Evolutionary conservation across 2,329 filamentous ascomycete genomes (phyloP), one percentile per base, ranked within the genome.

Genomic region (Aspergillus neoniger): DNA sequence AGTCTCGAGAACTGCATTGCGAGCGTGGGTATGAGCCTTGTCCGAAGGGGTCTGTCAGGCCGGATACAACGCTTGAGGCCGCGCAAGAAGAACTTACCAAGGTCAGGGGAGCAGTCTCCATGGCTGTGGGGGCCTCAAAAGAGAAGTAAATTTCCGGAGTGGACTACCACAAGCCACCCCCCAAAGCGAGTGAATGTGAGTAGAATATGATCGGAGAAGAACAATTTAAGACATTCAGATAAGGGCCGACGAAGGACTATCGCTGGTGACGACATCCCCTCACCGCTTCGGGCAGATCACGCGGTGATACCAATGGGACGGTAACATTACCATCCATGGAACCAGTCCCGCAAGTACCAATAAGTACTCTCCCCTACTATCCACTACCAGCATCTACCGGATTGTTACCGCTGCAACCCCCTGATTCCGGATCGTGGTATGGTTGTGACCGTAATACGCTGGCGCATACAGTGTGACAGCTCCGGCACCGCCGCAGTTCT

Each of bases 21-120:
- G 88, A 54, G 92, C 93, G 79, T 97, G 92, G 68, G 94, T 89
- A 77, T 96, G 91, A 64, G 93, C 94, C 86, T 94, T 55, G 58
- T 39, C 25, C 49, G 68, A 44, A 66, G 66, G 63, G 55, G 63
- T 36, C 17, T 49, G 44, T 57, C 54, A 54, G 51, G 51, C 49
- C 44, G 21, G 49, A 25, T 39, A 17, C 30, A 53, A 53, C 21
- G 21, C 30, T 39, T 57, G 17, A 30, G 17, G 41, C 5, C 28
- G 53, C 32, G 52, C 23, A 55, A 52, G 32, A 57, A 39, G 41
- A 56, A 56, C 64, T 49, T 64, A 88, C 88, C 79, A 89, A 82
- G 70, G 84, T 88, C 66, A 92, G 77, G 47, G 88, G 84, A 59
- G 90, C 85, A 30, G 84, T 81, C 72, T 92, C 90, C 90, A 92